Evolutionary conservation across 2,329 filamentous ascomycete genomes (phyloP), one percentile per base, ranked within the genome.

Genomic region (Dothideomycetes sp.): DNA sequence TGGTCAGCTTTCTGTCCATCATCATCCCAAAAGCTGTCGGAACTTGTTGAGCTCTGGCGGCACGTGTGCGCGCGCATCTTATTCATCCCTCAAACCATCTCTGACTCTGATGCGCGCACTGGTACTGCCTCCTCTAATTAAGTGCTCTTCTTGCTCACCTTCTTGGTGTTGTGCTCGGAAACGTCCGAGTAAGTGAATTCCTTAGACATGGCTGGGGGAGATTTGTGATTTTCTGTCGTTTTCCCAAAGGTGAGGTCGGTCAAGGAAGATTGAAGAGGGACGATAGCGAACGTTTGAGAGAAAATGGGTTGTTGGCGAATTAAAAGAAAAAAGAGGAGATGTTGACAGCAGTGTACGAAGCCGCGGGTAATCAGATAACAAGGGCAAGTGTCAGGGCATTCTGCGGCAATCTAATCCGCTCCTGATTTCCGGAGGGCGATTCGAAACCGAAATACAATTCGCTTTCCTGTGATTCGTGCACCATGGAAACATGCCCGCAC

Each of bases 161-260:
- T 94, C 80, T 95, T 95, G 67, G 76, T 80, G 70, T 82, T 84
- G 76, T 94, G 86, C 67, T 78, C 77, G 48, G 82, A 73, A 66
- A 94, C 77, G 65, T 94, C 84, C 58, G 81, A 71, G 68, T 79
- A 84, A 56, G 83, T 91, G 69, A 80, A 76, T 58, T 73, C 63
- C 59, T 73, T 66, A 58, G 70, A 68, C 70, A 74, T 76, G 51
- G 51, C 63, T 19, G 28, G 24, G 11, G 39, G 44, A 43, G 39
- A 16, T 31, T 6, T 40, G 18, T 25, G 10, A 25, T 11, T 20
- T 17, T 13, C n/a, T 29, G 20, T 17, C 15, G 15, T 13, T 11
- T 4, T 18, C 3, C 29, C 16, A 41, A 15, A 31, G 13, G 10
- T 15, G 38, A 28, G 30, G 2, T 23, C 10, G 8, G 25, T 29